Percentiles rank a stretch among this genome's conserved stretches.
Conservation (phyloP, 257 asterid genomes). For the Primulina tabacum region DNA sequence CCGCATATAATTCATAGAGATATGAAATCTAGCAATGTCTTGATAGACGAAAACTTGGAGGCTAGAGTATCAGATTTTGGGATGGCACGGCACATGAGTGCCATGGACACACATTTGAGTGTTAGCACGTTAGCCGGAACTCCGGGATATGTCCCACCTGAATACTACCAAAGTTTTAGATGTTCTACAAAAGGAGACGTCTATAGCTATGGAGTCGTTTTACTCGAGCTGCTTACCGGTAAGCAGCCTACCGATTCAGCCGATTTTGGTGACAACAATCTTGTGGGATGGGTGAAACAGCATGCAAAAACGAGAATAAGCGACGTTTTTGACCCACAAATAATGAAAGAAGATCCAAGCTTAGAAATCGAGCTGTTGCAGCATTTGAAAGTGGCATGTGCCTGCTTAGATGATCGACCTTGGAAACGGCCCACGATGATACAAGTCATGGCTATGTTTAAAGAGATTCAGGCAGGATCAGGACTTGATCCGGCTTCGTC, state of each 20-base stretch:
- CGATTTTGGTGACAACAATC: constrained; percentile 88
- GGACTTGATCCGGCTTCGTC: constrained; percentile 60
- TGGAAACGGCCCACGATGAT: constrained; percentile 87
- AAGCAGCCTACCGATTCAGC: constrained; percentile 77
- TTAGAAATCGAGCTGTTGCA: constrained; percentile 72
- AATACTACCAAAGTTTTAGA: constrained; percentile 85
- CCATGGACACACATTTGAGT: constrained; percentile 85
- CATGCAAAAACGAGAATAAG: constrained; percentile 58
- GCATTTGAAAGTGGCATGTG: constrained; percentile 70
- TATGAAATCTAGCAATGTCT: constrained; percentile 94
- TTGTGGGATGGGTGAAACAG: constrained; percentile 90
- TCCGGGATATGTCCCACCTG: constrained; percentile 96
- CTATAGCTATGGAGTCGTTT: constrained; percentile 86
- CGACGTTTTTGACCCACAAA: constrained; percentile 64
- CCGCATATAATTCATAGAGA: constrained; percentile 93
- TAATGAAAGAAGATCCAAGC: constrained; percentile 68
- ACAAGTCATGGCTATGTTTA: constrained; percentile 80
- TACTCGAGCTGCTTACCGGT: constrained; percentile 89
- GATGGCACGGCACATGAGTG: constrained; percentile 88
- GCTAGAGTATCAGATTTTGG: constrained; percentile 96
- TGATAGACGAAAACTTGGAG: constrained; percentile 76
- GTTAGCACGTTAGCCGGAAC: constrained; percentile 94
- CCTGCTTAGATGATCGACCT: constrained; percentile 78
- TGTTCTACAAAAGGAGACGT: constrained; percentile 90
- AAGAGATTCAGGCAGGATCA: constrained; percentile 78